Conservation (phyloP, 2,329 filamentous ascomycete genomes). For the Trichophyton rubrum region DNA sequence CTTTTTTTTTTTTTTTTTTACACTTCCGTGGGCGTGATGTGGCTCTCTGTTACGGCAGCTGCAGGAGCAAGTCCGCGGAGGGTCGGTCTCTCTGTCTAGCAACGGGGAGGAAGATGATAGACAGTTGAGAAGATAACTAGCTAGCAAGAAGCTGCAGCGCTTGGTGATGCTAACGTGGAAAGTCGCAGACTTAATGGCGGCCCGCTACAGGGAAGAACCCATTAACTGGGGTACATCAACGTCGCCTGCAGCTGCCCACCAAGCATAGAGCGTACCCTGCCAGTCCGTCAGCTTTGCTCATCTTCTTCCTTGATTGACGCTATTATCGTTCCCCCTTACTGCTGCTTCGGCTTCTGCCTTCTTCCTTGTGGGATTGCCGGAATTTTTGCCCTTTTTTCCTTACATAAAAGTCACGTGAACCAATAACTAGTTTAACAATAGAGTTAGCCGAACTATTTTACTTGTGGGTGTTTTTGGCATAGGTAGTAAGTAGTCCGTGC, state of each 20-base stretch:
- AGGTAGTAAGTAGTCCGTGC: too few relatives aligned
- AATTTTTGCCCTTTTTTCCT: too few relatives aligned
- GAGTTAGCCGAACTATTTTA: background rate
- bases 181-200: background rate
- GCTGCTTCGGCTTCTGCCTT: background rate
- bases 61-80: background rate
- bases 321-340: background rate
- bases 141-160: background rate
- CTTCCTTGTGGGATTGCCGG: too few relatives aligned
- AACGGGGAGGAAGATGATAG: too few relatives aligned
- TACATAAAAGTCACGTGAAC: too few relatives aligned
- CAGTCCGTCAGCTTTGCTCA: background rate
- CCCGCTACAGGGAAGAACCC: background rate
- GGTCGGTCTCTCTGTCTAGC: background rate
- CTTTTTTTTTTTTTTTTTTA: background rate
- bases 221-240: background rate
- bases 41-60: background rate
- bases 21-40: background rate
- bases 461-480: background rate
- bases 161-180: background rate
- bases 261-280: background rate
- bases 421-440: too few relatives aligned
- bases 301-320: background rate
- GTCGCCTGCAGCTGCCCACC: conserved; percentile 1
- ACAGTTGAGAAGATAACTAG: background rate